Conservation (phyloP, 1,139 yeast species). For the Debaryomycetaceae sp. region DNA sequence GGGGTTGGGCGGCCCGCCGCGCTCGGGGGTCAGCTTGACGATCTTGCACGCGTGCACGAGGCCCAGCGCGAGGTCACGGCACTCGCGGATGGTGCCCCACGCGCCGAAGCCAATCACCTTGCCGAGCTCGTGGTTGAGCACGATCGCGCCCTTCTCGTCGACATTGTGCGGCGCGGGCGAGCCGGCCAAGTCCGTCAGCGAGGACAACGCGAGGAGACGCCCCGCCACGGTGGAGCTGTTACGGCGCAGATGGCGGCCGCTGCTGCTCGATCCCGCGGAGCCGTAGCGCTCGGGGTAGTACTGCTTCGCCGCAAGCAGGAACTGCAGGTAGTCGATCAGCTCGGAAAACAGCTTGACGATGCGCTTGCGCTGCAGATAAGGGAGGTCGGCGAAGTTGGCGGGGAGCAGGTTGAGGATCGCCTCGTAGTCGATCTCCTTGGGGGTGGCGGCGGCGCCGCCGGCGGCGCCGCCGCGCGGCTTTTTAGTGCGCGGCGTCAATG, state of each 20-base stretch:
- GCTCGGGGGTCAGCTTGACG: conserved; percentile 42
- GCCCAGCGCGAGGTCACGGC: conserved; percentile 34
- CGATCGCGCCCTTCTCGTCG: conserved; percentile 60
- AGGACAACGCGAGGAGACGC: conserved; percentile 34
- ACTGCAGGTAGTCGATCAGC: conserved; percentile 46
- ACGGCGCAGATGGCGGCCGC: conserved; percentile 25
- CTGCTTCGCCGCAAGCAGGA: conserved; percentile 39
- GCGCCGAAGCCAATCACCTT: conserved; percentile 88
- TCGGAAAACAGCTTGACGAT: conserved; percentile 55
- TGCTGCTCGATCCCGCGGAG: conserved; percentile 11
- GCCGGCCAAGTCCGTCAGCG: conserved; percentile 29
- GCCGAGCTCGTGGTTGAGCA: conserved; percentile 61
- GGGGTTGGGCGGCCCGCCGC: conserved; percentile 17
- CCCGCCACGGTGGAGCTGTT: conserved; percentile 40
- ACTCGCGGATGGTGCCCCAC: conserved; percentile 86
- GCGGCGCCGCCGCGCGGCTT: conserved; percentile 4
- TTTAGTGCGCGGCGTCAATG: conserved; percentile 10
- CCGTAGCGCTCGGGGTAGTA: conserved; percentile 17
- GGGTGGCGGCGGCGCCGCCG: conserved; percentile 11
- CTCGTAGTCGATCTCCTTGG: conserved; percentile 33
- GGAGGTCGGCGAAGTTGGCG: conserved; percentile 55
- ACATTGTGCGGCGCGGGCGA: conserved; percentile 29
- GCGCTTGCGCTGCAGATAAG: conserved; percentile 65
- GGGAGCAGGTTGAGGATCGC: conserved; percentile 47
- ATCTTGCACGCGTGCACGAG: conserved; percentile 69